Evolutionary conservation across 768 basidiomycete species (phyloP).

Genomic region (Leucocoprinus sp.): DNA sequence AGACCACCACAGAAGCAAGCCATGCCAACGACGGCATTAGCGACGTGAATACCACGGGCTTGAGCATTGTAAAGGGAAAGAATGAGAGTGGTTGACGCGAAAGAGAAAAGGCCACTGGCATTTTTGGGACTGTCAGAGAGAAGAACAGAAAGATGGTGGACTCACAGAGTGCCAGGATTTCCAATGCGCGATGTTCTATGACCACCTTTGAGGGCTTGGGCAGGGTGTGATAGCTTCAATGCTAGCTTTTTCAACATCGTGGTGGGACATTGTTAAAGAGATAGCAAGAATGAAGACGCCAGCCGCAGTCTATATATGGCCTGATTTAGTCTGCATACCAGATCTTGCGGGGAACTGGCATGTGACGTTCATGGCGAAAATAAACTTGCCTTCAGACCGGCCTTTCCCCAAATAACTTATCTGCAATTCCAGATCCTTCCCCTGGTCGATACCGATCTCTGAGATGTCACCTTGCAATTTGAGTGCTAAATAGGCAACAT

Average conservation of each 20-base stretch:
- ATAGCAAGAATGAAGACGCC: background rate
- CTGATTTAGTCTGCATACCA: background rate
- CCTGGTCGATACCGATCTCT: too few relatives aligned
- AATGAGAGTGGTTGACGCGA: conserved; percentile 78
- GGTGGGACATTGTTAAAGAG: conserved; percentile 12
- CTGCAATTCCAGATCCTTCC: too few relatives aligned
- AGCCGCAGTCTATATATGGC: background rate
- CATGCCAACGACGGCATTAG: conserved; percentile 82
- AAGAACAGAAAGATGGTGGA: conserved; percentile 1
- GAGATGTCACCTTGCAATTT: too few relatives aligned
- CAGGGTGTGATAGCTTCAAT: conserved; percentile 21
- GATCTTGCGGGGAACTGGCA: too few relatives aligned
- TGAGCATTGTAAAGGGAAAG: conserved; percentile 66
- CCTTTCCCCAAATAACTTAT: too few relatives aligned
- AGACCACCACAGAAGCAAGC: conserved; percentile 80
- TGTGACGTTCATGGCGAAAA: too few relatives aligned
- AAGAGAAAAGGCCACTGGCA: conserved; percentile 66
- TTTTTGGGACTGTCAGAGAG: conserved; percentile 2
- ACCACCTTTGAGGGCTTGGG: conserved; percentile 19
- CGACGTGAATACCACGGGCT: conserved; percentile 40
- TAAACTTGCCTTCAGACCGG: too few relatives aligned
- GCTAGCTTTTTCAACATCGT: conserved; percentile 30
- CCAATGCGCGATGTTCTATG: conserved; percentile 31
- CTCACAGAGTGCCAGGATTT: conserved; percentile 55
- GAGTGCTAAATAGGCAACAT: too few relatives aligned